Evolutionary conservation across 805 yeast species (phyloP).

Genomic region (Starmerella geochares): DNA sequence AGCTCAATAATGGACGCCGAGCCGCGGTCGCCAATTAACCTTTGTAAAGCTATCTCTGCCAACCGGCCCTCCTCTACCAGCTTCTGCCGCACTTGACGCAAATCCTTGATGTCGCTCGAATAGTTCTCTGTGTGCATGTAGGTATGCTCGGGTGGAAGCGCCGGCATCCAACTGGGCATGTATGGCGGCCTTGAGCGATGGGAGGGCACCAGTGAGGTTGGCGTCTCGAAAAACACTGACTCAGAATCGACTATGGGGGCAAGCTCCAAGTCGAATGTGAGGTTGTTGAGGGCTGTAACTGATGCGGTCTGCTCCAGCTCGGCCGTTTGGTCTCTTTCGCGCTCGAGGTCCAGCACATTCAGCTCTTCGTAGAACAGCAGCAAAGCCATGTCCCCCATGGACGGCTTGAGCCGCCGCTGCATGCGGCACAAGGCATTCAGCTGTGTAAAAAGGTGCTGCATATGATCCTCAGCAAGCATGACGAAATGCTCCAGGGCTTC

Average conservation of each 20-base stretch:
- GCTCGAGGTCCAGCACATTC: conserved; percentile 28
- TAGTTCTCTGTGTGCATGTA: conserved; percentile 67
- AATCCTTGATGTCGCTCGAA: conserved; percentile 53
- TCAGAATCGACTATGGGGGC: conserved; percentile 37
- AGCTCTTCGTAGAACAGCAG: conserved; percentile 28
- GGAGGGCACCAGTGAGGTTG: conserved; percentile 45
- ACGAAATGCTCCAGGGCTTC: conserved; percentile 29
- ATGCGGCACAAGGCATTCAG: conserved; percentile 27
- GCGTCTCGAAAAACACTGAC: conserved; percentile 44
- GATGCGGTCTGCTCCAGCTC: conserved; percentile 14
- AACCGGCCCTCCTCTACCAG: conserved; percentile 70
- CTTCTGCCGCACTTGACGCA: conserved; percentile 56
- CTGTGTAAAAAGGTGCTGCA: conserved; percentile 25
- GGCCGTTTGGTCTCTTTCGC: conserved; percentile 24
- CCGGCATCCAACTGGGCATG: conserved; percentile 72
- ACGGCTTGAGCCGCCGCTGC: conserved; percentile 32
- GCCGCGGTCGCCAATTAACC: conserved; percentile 36
- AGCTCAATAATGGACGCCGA: conserved; percentile 23
- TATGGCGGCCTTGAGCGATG: conserved; percentile 35
- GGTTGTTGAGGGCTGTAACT: conserved; percentile 25
- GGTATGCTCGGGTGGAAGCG: conserved; percentile 88
- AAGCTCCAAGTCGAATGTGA: conserved; percentile 27
- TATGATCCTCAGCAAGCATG: conserved; percentile 30
- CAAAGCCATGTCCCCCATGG: conserved; percentile 30
- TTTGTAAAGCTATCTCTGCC: conserved; percentile 68